A percentile compares a stretch with the other conserved stretches of the same genome.
Evolutionary conservation across 2,329 filamentous ascomycete species (phyloP).

Genomic region (Sporothrix schenckii): DNA sequence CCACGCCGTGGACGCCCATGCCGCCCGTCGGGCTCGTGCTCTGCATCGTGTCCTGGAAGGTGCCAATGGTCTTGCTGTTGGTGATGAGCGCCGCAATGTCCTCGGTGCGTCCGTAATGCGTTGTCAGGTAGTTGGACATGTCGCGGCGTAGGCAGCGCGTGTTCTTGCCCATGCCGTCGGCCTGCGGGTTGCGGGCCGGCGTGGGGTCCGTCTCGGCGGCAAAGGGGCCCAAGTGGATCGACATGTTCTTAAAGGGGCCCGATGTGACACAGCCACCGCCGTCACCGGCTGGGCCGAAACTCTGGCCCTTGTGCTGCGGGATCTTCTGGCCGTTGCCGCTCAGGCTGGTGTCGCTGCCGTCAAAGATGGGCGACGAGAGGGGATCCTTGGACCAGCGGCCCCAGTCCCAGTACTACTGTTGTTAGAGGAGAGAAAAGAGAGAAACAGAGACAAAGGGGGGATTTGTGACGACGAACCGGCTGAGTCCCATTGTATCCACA

Average conservation of each 20-base stretch:
- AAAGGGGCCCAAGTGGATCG: conserved; percentile 43
- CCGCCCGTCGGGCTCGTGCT: conserved; percentile 38
- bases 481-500: conserved; percentile 49
- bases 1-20: conserved; percentile 43
- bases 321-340: conserved; percentile 51
- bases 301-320: conserved; percentile 37
- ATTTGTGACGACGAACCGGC: conserved; percentile 36
- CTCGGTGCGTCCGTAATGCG: conserved; percentile 38
- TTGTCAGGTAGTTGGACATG: conserved; percentile 43
- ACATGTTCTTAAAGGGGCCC: conserved; percentile 50
- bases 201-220: conserved; percentile 39
- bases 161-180: conserved; percentile 48
- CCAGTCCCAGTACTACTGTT: conserved; percentile 55
- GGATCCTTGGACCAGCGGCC: conserved; percentile 51
- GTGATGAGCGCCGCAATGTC: conserved; percentile 47
- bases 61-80: conserved; percentile 43
- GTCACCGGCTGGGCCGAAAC: conserved; percentile 49
- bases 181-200: conserved; percentile 41
- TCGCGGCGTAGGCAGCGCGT: conserved; percentile 52
- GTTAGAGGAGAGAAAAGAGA: background rate
- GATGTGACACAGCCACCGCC: conserved; percentile 58
- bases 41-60: conserved; percentile 54
- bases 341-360: conserved; percentile 56
- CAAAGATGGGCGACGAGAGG: conserved; percentile 56
- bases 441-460: no score